These are phyloP conservation scores for Fusarium pseudonygamai DNA, from an alignment of 2,329 filamentous ascomycete genomes.

Conservation along the genomic window DNA sequence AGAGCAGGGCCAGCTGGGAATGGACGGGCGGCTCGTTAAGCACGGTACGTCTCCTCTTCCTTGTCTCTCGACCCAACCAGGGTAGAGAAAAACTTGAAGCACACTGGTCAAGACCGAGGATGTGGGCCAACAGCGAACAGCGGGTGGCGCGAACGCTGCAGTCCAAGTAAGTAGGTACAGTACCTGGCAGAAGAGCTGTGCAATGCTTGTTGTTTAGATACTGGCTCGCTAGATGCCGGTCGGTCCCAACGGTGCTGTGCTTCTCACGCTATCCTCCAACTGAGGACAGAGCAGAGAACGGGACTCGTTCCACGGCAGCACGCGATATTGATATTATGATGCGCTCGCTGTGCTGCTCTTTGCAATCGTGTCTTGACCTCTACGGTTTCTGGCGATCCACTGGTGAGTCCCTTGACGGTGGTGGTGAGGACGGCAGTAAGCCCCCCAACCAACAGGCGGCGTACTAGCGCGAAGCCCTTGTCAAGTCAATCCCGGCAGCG, in stretches of 20 bases:
- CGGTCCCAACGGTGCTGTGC: slow-evolving; percentile 21
- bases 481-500: slow-evolving; percentile 38
- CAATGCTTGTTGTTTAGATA: slow-evolving; percentile 25
- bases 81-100: slow-evolving; percentile 11
- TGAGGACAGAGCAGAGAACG: slow-evolving; percentile 1
- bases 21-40: slow-evolving; percentile 15
- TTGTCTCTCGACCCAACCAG: slow-evolving; percentile 13
- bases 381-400: slow-evolving; percentile 30
- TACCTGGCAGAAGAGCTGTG: slow-evolving; percentile 31
- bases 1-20: slow-evolving; percentile 24
- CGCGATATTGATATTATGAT: slow-evolving; percentile 9
- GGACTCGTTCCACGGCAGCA: not conserved
- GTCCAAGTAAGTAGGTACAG: slow-evolving; percentile 32
- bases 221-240: slow-evolving; percentile 4
- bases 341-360: slow-evolving; percentile 15
- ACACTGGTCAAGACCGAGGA: slow-evolving; percentile 29
- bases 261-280: slow-evolving; percentile 8
- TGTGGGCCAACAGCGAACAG: slow-evolving; percentile 42
- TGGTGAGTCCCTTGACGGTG: slow-evolving; percentile 15
- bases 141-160: slow-evolving; percentile 45
- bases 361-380: slow-evolving; percentile 29
- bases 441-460: slow-evolving; percentile 37
- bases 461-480: slow-evolving; percentile 38
- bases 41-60: slow-evolving; percentile 15
- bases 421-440: slow-evolving; percentile 8